Conservation (phyloP, 495 filamentous ascomycete species). For the Pseudoneurospora amorphoporcata region DNA sequence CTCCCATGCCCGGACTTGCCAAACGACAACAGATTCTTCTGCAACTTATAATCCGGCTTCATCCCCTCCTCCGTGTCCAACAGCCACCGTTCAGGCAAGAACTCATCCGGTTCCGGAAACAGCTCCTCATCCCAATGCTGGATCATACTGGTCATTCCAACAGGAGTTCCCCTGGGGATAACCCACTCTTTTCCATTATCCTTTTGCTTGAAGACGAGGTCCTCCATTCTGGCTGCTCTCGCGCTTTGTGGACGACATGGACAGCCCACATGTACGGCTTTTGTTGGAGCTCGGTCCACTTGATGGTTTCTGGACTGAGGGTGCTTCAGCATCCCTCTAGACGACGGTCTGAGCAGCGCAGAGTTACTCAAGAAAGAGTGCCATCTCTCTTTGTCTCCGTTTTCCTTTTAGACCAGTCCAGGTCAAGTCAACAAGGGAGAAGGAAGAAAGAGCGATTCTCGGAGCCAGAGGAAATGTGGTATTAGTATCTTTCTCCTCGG, state of each 20-base stretch:
- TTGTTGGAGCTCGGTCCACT: constrained; percentile 23
- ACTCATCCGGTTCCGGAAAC: constrained; percentile 38
- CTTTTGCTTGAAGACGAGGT: constrained; percentile 19
- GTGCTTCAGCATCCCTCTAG: too few species aligned
- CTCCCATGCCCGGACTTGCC: constrained; percentile 31
- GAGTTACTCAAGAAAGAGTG: constrained; percentile 51
- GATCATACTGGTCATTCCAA: constrained; percentile 39
- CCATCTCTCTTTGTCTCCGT: too few species aligned
- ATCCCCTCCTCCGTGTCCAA: not conserved
- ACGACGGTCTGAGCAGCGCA: constrained; percentile 46
- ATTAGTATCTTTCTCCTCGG: too few species aligned
- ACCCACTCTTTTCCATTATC: constrained; percentile 24
- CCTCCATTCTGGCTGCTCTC: constrained; percentile 20
- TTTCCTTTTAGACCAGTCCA: too few species aligned
- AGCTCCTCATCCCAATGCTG: constrained; percentile 36
- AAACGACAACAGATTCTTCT: constrained; percentile 39
- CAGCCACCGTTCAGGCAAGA: constrained; percentile 43
- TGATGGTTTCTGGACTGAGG: constrained; percentile 9
- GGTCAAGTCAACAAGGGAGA: too few species aligned
- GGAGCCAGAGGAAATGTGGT: too few species aligned
- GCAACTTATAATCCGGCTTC: constrained; percentile 22
- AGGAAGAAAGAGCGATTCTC: too few species aligned
- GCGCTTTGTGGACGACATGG: constrained; percentile 31
- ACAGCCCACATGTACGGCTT: constrained; percentile 41
- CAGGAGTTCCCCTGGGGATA: constrained; percentile 25